Percentiles rank a stretch among this genome's conserved stretches.
phyloP scores from a whole-genome alignment of 176 grass and related monocot species.

The Eremochloa ophiuroides region DNA sequence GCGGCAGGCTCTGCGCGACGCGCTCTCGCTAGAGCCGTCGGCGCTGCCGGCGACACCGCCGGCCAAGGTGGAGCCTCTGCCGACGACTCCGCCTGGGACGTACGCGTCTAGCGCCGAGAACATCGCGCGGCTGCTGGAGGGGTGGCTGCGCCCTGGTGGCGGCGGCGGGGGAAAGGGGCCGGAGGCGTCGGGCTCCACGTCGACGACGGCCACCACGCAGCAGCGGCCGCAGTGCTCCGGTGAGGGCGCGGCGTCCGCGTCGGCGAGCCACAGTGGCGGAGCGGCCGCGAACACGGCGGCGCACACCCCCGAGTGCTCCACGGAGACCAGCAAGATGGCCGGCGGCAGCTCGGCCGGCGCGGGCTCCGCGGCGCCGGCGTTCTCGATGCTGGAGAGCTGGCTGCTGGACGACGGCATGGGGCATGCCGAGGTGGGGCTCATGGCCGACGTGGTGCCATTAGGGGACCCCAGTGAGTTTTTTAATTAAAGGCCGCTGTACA shows the following conservation, averaged over 20 bases:
- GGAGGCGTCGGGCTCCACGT: conserved; percentile 43
- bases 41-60: not conserved
- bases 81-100: conserved; percentile 27
- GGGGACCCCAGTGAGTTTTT: conserved; percentile 68
- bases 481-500: conserved; percentile 37
- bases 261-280: conserved; percentile 43
- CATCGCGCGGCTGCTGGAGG: conserved; percentile 77
- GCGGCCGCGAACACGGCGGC: not conserved
- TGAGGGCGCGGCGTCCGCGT: conserved; percentile 44
- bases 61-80: not conserved
- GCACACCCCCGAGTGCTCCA: conserved; percentile 45
- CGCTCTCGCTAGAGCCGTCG: conserved; percentile 61
- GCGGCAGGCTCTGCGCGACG: conserved; percentile 72
- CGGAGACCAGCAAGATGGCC: conserved; percentile 55
- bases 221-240: conserved; percentile 42
- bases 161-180: conserved; percentile 18
- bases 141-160: conserved; percentile 51
- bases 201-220: conserved; percentile 40
- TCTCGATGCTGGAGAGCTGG: conserved; percentile 89
- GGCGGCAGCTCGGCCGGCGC: conserved; percentile 8
- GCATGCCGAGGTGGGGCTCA: conserved; percentile 53
- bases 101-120: conserved; percentile 93
- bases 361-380: conserved; percentile 26
- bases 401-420: conserved; percentile 71
- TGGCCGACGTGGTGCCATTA: conserved; percentile 67